phyloP scores from a whole-genome alignment of 2,329 filamentous ascomycete species.

The Plenodomus lindquistii region DNA sequence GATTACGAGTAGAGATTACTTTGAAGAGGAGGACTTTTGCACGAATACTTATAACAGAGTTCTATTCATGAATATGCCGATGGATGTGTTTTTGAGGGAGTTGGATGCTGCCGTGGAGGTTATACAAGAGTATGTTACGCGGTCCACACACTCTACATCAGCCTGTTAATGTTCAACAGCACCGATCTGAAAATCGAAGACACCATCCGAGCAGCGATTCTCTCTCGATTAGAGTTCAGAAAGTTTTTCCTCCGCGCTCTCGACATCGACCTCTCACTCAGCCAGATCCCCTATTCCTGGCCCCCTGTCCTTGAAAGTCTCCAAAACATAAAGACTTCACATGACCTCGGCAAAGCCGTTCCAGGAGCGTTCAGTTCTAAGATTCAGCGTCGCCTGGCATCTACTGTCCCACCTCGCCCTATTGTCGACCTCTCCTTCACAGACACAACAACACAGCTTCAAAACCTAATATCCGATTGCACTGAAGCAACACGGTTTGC shows the following conservation, averaged over 20 bases:
- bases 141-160: background rate
- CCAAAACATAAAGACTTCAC: conserved; percentile 61
- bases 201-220: conserved; percentile 59
- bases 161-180: conserved; percentile 21
- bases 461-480: conserved; percentile 72
- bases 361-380: conserved; percentile 86
- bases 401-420: conserved; percentile 88
- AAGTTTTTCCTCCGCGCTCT: conserved; percentile 62
- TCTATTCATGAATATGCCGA: conserved; percentile 60
- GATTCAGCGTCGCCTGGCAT: conserved; percentile 87
- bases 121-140: conserved; percentile 34
- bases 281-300: conserved; percentile 39
- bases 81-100: conserved; percentile 40
- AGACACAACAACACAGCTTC: conserved; percentile 71
- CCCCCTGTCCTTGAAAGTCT: conserved; percentile 49
- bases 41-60: conserved; percentile 85
- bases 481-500: conserved; percentile 55
- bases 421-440: conserved; percentile 78
- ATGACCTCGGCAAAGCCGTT: conserved; percentile 66
- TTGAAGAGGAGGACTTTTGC: conserved; percentile 98
- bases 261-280: conserved; percentile 43
- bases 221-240: conserved; percentile 68
- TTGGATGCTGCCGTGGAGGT: conserved; percentile 36
- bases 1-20: conserved; percentile 83
- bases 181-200: conserved; percentile 36